Conservation (phyloP, 2,329 filamentous ascomycete species). For the Teratosphaeria zuluensis region DNA sequence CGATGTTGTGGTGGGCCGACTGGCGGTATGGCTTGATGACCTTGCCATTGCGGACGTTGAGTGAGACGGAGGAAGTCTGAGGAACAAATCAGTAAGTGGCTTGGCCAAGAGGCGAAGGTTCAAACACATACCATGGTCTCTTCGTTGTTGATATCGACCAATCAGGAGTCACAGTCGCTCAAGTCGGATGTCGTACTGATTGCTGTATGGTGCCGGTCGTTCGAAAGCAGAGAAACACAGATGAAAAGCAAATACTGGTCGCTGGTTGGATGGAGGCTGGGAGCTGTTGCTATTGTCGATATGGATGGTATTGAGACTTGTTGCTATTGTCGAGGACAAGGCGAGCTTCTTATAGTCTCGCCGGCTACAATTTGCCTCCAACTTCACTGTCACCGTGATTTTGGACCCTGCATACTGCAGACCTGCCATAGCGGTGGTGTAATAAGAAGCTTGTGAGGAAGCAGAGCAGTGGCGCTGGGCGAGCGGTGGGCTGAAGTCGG, state of each 20-base stretch:
- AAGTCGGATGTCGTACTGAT: neutral
- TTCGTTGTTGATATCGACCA: neutral
- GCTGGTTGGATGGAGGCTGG: neutral
- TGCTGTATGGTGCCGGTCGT: neutral
- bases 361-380: neutral
- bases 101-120: neutral
- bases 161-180: neutral
- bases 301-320: neutral
- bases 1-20: neutral
- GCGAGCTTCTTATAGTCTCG: conserved; percentile 1
- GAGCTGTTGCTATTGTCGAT: neutral
- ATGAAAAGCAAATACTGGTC: neutral
- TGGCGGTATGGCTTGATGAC: neutral
- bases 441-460: neutral
- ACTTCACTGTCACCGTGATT: neutral
- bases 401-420: neutral
- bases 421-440: neutral
- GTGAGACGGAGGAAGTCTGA: neutral
- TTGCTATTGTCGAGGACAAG: conserved; percentile 5
- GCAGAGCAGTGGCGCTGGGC: neutral
- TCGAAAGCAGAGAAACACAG: neutral
- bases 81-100: neutral
- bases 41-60: conserved; percentile 1
- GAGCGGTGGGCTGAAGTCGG: neutral
- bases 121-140: neutral